These are phyloP conservation scores for Begonia loranthoides DNA, from an alignment of 306 rosid genomes.

Conservation along the genomic window DNA sequence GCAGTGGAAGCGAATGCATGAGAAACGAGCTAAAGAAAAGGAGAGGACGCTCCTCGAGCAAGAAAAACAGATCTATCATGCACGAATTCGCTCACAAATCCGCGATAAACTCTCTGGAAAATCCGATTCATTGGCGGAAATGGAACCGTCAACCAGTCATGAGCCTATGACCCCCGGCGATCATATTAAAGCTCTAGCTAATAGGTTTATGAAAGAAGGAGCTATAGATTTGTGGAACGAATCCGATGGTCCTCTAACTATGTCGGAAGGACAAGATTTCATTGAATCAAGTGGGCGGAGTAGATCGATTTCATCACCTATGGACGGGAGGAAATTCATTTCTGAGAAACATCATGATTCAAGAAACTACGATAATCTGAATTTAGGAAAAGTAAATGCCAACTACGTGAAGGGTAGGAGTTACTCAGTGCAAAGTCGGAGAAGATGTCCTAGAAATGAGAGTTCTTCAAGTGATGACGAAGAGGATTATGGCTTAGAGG, in stretches of 20 bases:
- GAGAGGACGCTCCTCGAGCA: slow-evolving; percentile 51
- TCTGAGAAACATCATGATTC: slow-evolving; percentile 8
- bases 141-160: slow-evolving; percentile 19
- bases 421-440: slow-evolving; percentile 28
- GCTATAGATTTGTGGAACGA: slow-evolving; percentile 80
- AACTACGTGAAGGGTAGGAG: slow-evolving; percentile 22
- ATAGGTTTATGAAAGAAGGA: slow-evolving; percentile 65
- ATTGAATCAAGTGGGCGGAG: slow-evolving; percentile 3
- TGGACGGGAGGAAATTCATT: slow-evolving; percentile 24
- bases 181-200: slow-evolving; percentile 61
- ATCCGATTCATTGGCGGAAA: slow-evolving; percentile 12
- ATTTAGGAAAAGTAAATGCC: slow-evolving; percentile 8
- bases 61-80: slow-evolving; percentile 75
- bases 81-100: slow-evolving; percentile 76
- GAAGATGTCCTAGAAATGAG: slow-evolving; percentile 24
- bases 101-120: slow-evolving; percentile 43
- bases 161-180: slow-evolving; percentile 44
- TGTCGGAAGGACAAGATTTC: slow-evolving; percentile 8
- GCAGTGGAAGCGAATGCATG: slow-evolving; percentile 99
- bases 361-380: slow-evolving; percentile 6
- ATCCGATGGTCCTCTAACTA: slow-evolving; percentile 46
- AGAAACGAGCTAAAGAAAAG: slow-evolving; percentile 70
- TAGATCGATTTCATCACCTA: slow-evolving; percentile 19
- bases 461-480: slow-evolving; percentile 25
- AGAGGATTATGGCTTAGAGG: slow-evolving; percentile 16